phyloP scores from a whole-genome alignment of 169 alveolate species.

The Perkinsus marinus region DNA sequence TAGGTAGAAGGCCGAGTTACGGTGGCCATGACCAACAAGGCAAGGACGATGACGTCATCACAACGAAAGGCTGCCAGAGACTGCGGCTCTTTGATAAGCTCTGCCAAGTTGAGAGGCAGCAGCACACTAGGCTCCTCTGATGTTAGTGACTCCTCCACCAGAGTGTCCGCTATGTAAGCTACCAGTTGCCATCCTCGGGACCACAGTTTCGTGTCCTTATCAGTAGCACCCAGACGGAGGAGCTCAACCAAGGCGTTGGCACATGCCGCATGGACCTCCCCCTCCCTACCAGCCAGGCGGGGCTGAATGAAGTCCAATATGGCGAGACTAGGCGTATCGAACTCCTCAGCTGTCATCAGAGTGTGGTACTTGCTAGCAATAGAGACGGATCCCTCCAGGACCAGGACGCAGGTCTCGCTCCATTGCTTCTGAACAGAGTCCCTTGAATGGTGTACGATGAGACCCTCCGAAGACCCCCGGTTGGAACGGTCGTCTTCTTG shows the following conservation, averaged over 20 bases:
- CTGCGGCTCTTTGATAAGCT: neutral
- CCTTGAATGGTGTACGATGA: neutral
- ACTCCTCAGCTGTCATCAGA: neutral
- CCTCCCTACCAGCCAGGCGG: neutral
- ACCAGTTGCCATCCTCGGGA: neutral
- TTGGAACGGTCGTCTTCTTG: neutral
- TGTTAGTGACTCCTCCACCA: neutral
- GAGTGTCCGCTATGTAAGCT: neutral
- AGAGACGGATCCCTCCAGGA: neutral
- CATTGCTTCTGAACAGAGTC: neutral
- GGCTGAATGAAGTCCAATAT: neutral
- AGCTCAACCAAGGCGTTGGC: neutral
- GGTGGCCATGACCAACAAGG: neutral
- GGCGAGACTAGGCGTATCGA: neutral
- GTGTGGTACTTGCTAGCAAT: neutral
- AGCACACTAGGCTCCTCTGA: neutral
- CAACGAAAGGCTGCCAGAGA: neutral
- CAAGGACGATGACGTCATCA: neutral
- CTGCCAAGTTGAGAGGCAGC: neutral
- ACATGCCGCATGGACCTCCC: neutral
- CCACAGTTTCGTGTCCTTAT: neutral
- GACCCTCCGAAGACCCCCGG: neutral
- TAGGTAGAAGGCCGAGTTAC: neutral
- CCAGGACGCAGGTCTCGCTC: neutral
- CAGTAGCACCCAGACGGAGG: neutral